Base-by-base conservation (phyloP, 495 filamentous ascomycete species). In the Penicillium cataractarum region DNA sequence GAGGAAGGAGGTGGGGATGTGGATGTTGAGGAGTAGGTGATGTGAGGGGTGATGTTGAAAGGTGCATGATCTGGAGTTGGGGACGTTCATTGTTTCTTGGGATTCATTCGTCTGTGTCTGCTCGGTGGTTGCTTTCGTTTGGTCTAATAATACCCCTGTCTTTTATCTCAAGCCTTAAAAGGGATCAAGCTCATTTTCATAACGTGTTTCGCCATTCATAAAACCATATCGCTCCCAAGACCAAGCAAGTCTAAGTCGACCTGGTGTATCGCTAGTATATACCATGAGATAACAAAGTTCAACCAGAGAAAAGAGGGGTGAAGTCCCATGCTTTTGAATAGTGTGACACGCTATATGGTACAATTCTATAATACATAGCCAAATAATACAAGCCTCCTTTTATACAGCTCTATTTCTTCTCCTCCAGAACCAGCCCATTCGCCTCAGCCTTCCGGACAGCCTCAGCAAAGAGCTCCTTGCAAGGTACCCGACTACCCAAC, bases 401-500 rank as follows among this genome's bases (percentile, higher is more conserved):
- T 54, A 21, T 35, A 27, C n/a, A 54, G 10, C 4, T 21, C 51
- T 54, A 61, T 53, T 61, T 56, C 52, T 52, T 52, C 54, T 56
- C 56, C 9, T 48, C 32, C 39, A 59, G 3, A 33, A 54, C 48
- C 33, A 74, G 57, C 7, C 72, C 70, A 39, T 61, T 65, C 22
- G 46, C 24, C 52, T 79, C 79, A 4, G 74, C 76, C 69, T 81
- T 85, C 58, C 74, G 64, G 56, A 93, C 71, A 22, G 90, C 89
- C 52, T 83, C 79, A 58, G 80, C 80, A 76, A 99, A 98, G 75
- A 99, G 74, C 61, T 91, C 87, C 68, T 89, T 86, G 69, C 95
- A 97, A 62, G 78, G 77, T 6, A 97, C 93, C 57, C 86, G 78
- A 69, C 92, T 96, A 17, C 92, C 92, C 60, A 99, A 68, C 65